Conservation (phyloP, 352 stramenopile species). For the Pythium aquatile region DNA sequence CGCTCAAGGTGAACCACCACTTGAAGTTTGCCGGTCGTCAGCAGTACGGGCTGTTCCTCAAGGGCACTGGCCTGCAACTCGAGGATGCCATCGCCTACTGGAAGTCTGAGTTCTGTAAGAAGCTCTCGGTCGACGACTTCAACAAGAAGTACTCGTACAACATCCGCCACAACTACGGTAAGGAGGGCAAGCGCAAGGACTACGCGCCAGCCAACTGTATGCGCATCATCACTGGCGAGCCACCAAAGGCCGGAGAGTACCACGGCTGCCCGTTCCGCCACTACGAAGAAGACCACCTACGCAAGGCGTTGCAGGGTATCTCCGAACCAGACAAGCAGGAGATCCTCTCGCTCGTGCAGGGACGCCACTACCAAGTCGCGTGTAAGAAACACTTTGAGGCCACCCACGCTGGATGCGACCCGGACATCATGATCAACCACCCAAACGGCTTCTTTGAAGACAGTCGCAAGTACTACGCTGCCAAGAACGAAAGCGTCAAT, state of each 20-base stretch:
- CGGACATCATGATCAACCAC: constrained; percentile 96
- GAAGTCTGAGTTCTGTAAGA: constrained; percentile 92
- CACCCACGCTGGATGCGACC: constrained; percentile 80
- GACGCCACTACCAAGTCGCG: constrained; percentile 96
- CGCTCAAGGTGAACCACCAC: constrained; percentile 94
- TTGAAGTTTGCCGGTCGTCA: constrained; percentile 96
- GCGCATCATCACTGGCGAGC: constrained; percentile 97
- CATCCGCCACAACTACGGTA: constrained; percentile 99
- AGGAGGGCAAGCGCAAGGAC: constrained; percentile 98
- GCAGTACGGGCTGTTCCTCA: constrained; percentile 99
- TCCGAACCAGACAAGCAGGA: constrained; percentile 87
- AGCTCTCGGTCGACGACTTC: constrained; percentile 97
- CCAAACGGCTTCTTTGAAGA: constrained; percentile 98
- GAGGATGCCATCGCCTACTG: constrained; percentile 97
- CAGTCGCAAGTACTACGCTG: constrained; percentile 91
- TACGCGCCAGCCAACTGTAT: constrained; percentile 97
- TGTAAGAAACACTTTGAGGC: constrained; percentile 98
- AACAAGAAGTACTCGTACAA: constrained; percentile 99
- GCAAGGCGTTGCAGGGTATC: constrained; percentile 80
- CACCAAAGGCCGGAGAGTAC: constrained; percentile 92
- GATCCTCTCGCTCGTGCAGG: constrained; percentile 91
- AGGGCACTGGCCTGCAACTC: constrained; percentile 94
- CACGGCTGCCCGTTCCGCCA: constrained; percentile 98
- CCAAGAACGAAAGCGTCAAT: constrained; percentile 74
- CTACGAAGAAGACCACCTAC: constrained; percentile 93